A percentile compares a stretch with the other conserved stretches of the same genome.
phyloP scores from a whole-genome alignment of 2,329 filamentous ascomycete species.

The Thyridium curvatum region DNA sequence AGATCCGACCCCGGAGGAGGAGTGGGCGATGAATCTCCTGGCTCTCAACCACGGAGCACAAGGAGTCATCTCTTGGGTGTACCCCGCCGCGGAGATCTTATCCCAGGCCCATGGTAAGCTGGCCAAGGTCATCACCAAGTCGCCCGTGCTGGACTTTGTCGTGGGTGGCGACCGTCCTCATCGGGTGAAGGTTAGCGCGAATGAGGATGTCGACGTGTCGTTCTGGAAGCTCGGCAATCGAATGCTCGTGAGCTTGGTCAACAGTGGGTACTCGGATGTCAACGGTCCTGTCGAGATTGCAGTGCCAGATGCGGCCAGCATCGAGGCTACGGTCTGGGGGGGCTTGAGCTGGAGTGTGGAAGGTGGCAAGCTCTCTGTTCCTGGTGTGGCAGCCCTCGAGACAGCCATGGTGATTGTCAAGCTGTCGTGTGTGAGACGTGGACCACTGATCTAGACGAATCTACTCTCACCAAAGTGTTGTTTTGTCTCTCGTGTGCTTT shows the following conservation, averaged over 20 bases:
- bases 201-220: slow-evolving; percentile 23
- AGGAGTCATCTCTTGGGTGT: slow-evolving; percentile 38
- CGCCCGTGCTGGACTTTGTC: slow-evolving; percentile 31
- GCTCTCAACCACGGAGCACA: slow-evolving; percentile 39
- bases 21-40: slow-evolving; percentile 35
- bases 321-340: slow-evolving; percentile 15
- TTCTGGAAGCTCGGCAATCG: slow-evolving; percentile 21
- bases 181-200: slow-evolving; percentile 8
- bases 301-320: slow-evolving; percentile 8
- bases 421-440: too few relatives aligned
- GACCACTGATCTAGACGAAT: too few relatives aligned
- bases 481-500: too few relatives aligned
- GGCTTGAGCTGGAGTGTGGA: slow-evolving; percentile 17
- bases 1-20: slow-evolving; percentile 35
- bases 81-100: slow-evolving; percentile 29
- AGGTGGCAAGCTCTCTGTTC: slow-evolving; percentile 15
- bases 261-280: slow-evolving; percentile 18
- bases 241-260: slow-evolving; percentile 30
- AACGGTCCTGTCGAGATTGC: slow-evolving; percentile 9
- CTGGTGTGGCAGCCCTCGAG: slow-evolving; percentile 21
- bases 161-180: slow-evolving; percentile 19
- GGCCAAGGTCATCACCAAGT: slow-evolving; percentile 25
- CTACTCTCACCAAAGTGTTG: too few relatives aligned
- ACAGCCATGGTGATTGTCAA: slow-evolving; percentile 23
- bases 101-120: slow-evolving; percentile 30